Evolutionary conservation across 1,284 basidiomycete species (phyloP).

Genomic region (Ganoderma multipileum): DNA sequence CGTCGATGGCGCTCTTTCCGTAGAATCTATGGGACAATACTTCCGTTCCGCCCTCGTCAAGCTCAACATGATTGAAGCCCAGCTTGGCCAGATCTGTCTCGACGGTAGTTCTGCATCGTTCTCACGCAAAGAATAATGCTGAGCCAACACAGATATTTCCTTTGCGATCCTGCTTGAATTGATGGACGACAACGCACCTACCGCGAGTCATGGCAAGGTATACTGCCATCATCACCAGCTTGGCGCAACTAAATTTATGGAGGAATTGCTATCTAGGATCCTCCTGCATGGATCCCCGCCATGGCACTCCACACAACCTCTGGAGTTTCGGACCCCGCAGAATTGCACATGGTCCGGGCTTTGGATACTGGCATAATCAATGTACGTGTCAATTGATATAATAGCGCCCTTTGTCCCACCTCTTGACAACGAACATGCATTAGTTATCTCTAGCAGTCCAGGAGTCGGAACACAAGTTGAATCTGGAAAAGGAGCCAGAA

Average conservation of each 20-base stretch:
- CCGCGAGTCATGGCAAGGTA: slow-evolving; percentile 57
- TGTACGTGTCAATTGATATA: slow-evolving; percentile 50
- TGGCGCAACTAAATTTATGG: background rate
- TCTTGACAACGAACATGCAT: slow-evolving; percentile 15
- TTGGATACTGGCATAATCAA: slow-evolving; percentile 89
- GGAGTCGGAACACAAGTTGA: slow-evolving; percentile 74
- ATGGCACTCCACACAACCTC: slow-evolving; percentile 67
- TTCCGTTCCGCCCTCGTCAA: slow-evolving; percentile 89
- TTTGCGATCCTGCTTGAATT: slow-evolving; percentile 88
- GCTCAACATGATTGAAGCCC: slow-evolving; percentile 81
- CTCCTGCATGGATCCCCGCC: slow-evolving; percentile 80
- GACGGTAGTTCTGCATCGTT: slow-evolving; percentile 46
- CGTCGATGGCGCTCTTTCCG: slow-evolving; percentile 72
- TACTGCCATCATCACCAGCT: background rate
- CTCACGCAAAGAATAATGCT: too few species aligned
- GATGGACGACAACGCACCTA: slow-evolving; percentile 70
- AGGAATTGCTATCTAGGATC: slow-evolving; percentile 49
- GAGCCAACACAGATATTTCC: slow-evolving; percentile 58
- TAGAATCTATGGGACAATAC: slow-evolving; percentile 72
- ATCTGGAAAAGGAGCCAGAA: slow-evolving; percentile 35
- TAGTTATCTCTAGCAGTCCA: slow-evolving; percentile 81
- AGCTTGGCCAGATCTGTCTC: slow-evolving; percentile 66
- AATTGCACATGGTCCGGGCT: slow-evolving; percentile 74
- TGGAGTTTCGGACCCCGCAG: slow-evolving; percentile 62
- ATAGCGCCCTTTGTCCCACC: background rate